Evolutionary conservation across 1,284 basidiomycete genomes (phyloP).

Genomic region (Austroboletus niveus): DNA sequence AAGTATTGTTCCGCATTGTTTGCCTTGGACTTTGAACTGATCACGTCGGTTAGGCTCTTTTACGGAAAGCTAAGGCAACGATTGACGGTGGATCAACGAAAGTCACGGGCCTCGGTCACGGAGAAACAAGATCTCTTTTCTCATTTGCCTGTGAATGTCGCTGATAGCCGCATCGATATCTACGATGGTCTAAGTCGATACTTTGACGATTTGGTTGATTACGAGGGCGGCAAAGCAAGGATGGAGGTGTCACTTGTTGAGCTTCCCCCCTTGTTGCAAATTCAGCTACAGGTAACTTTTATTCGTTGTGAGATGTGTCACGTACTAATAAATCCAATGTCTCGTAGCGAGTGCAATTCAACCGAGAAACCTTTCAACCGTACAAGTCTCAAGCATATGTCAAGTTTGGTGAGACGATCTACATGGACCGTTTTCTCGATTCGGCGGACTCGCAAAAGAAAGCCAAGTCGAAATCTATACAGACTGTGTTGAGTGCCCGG

Average conservation of each 20-base stretch:
- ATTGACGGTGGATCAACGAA: constrained; percentile 48
- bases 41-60: constrained; percentile 60
- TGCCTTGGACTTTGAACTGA: constrained; percentile 3
- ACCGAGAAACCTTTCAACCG: constrained; percentile 82
- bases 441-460: constrained; percentile 70
- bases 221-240: constrained; percentile 80
- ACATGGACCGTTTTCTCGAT: constrained; percentile 91
- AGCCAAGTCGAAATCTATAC: constrained; percentile 65
- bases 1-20: constrained; percentile 41
- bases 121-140: constrained; percentile 92
- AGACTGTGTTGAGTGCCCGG: constrained; percentile 59
- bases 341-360: constrained; percentile 90
- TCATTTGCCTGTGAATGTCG: constrained; percentile 91
- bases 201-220: constrained; percentile 89
- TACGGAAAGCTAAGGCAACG: constrained; percentile 86
- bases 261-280: constrained; percentile 88
- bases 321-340: background rate
- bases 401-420: constrained; percentile 83
- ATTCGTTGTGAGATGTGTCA: background rate
- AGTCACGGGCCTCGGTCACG: constrained; percentile 60
- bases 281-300: constrained; percentile 80
- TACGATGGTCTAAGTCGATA: constrained; percentile 94
- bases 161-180: constrained; percentile 82
- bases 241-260: constrained; percentile 89
- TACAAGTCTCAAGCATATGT: constrained; percentile 97